Conservation (phyloP, 805 yeast species). For the Soucietia sequanensis region DNA sequence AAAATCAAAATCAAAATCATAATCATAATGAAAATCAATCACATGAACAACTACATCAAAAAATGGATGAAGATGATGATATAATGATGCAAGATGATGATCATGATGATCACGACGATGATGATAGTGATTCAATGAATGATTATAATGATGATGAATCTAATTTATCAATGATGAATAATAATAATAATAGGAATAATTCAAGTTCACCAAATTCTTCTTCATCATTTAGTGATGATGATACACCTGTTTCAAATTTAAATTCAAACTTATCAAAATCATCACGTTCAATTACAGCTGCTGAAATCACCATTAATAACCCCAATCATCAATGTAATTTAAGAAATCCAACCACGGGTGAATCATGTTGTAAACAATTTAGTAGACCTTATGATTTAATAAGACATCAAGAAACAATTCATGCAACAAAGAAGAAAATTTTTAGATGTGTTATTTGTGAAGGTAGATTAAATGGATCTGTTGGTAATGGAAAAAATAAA, state of each 20-base stretch:
- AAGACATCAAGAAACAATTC: conserved; percentile 50
- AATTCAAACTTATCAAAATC: neutral
- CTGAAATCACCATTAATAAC: conserved; percentile 31
- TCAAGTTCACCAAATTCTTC: too few relatives aligned
- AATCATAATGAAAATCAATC: too few relatives aligned
- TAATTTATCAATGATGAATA: too few relatives aligned
- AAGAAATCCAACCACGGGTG: conserved; percentile 58
- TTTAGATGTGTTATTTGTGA: conserved; percentile 47
- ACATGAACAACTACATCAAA: too few relatives aligned
- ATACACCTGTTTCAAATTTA: neutral
- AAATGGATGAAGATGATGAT: conserved; percentile 8
- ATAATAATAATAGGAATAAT: conserved; percentile 1
- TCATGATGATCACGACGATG: conserved; percentile 6
- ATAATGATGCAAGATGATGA: conserved; percentile 14
- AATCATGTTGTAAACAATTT: conserved; percentile 72
- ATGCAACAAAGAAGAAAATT: conserved; percentile 44
- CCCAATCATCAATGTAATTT: conserved; percentile 57
- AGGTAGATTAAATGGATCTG: conserved; percentile 45
- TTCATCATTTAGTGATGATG: conserved; percentile 1
- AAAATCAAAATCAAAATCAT: too few relatives aligned
- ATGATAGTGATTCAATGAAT: conserved; percentile 2
- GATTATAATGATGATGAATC: conserved; percentile 4
- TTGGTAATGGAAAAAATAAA: conserved; percentile 49
- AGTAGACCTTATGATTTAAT: conserved; percentile 62
- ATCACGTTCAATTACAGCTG: conserved; percentile 17